Percentiles rank a stretch among this genome's conserved stretches.
These are phyloP conservation scores for Monilinia fructigena DNA, from an alignment of 2,329 filamentous ascomycete genomes.

Conservation along the genomic window DNA sequence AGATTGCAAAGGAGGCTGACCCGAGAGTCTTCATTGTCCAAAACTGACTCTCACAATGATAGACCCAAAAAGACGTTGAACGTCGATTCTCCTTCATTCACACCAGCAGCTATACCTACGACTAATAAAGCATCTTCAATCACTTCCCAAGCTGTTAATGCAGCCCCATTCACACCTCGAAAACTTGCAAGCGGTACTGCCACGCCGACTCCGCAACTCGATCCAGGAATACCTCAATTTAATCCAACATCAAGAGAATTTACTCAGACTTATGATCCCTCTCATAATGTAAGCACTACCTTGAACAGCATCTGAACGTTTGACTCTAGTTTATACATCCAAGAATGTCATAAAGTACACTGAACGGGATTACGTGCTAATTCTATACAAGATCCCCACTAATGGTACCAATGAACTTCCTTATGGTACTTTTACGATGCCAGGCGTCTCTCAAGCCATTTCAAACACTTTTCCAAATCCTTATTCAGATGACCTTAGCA, in stretches of 20 bases:
- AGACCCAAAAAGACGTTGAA: slow-evolving; percentile 76
- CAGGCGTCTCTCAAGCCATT: slow-evolving; percentile 52
- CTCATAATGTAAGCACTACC: slow-evolving; percentile 46
- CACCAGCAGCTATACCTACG: slow-evolving; percentile 58
- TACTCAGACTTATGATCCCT: slow-evolving; percentile 54
- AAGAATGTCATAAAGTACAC: neutral
- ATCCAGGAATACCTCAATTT: slow-evolving; percentile 27
- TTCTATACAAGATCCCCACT: slow-evolving; percentile 40
- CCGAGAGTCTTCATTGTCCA: neutral
- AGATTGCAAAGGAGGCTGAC: neutral
- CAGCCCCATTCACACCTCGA: slow-evolving; percentile 79
- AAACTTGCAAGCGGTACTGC: slow-evolving; percentile 45
- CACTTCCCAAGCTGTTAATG: slow-evolving; percentile 85
- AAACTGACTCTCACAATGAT: slow-evolving; percentile 22
- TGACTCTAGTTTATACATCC: neutral
- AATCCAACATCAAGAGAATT: slow-evolving; percentile 60
- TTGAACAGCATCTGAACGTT: neutral
- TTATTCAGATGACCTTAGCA: slow-evolving; percentile 69
- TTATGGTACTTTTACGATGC: slow-evolving; percentile 67
- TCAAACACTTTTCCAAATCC: slow-evolving; percentile 63
- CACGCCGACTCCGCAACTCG: slow-evolving; percentile 37
- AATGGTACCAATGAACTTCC: slow-evolving; percentile 53
- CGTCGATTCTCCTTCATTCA: slow-evolving; percentile 95
- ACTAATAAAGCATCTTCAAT: slow-evolving; percentile 68
- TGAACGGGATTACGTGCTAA: slow-evolving; percentile 28